Percentiles rank a stretch among this genome's conserved stretches.
phyloP scores from a whole-genome alignment of 805 yeast species.

The Nakazawaea holstii region DNA sequence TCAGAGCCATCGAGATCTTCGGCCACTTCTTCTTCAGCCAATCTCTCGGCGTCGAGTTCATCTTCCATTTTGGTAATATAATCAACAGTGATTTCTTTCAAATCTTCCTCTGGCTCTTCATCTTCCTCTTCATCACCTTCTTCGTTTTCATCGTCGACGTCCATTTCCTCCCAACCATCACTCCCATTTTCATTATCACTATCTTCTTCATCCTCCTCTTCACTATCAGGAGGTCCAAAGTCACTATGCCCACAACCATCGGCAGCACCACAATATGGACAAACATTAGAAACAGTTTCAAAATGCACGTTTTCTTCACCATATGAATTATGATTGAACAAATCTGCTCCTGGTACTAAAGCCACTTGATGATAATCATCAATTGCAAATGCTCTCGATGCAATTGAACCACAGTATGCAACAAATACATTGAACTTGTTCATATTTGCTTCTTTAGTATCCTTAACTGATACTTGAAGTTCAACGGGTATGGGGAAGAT shows the following conservation, averaged over 20 bases:
- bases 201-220: constrained; percentile 19
- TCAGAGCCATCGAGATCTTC: constrained; percentile 14
- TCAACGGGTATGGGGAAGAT: constrained; percentile 33
- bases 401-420: constrained; percentile 51
- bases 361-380: constrained; percentile 72
- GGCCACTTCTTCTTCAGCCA: constrained; percentile 13
- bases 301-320: constrained; percentile 63
- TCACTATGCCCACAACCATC: constrained; percentile 27
- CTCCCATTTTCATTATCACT: constrained; percentile 24
- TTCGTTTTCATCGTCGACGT: constrained; percentile 17
- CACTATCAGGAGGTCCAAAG: constrained; percentile 22
- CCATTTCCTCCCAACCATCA: constrained; percentile 19
- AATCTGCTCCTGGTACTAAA: constrained; percentile 86
- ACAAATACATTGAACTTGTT: constrained; percentile 43
- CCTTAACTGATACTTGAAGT: constrained; percentile 21
- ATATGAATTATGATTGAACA: constrained; percentile 66
- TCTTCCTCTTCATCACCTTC: constrained; percentile 20
- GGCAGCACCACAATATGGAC: constrained; percentile 26
- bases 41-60: constrained; percentile 13
- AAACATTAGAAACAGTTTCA: constrained; percentile 39
- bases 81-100: constrained; percentile 26
- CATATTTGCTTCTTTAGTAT: constrained; percentile 18
- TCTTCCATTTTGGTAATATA: constrained; percentile 25
- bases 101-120: constrained; percentile 15
- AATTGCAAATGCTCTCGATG: constrained; percentile 77